Evolutionary conservation across 2,329 filamentous ascomycete genomes (phyloP), one percentile per base, ranked within the genome.

Genomic region (Colletotrichum lindemuthianum): DNA sequence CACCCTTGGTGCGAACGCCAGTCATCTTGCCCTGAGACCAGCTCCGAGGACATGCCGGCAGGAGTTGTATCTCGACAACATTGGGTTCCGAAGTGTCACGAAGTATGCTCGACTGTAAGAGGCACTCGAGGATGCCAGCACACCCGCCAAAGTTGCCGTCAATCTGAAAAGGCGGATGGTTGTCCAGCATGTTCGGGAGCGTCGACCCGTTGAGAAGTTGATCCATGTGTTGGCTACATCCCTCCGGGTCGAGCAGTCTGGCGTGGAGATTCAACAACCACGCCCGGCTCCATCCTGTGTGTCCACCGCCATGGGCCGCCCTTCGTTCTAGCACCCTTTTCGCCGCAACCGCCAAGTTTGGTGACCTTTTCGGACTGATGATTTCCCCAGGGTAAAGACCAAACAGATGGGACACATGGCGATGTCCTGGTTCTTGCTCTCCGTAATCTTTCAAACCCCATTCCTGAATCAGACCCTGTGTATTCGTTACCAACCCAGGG

Each of bases 391-490:
- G 83, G 56, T 81, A 80, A 3, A 86, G 74, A 0, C 77, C 82
- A 65, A 80, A 84, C 1, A 85, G 74, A 61, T 83, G 82, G 0
- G 81, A 84, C 4, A 84, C 76, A 53, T 85, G 84, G 1, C 83
- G 77, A 63, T 86, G 82, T 0, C 82, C 82, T 0, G 78, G 80
- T 51, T 84, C 82, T 4, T 75, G 72, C 64, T 76, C 79, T 9
- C 70, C 66, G 45, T 78, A 76, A 7, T 81, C 71, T 3, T 72
- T 74, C 2, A 75, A 74, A n/a, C 83, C 80, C 78, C 78, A 82
- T 71, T 82, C 79, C 32, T 79, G 77, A 10, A 82, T 74, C 39
- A 76, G 71, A 2, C 77, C 78, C 10, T 72, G 3, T 69, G 65
- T 11, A 13, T 67, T 68, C 9, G 60, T 59, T 24, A 41, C 37